Percentiles rank a stretch among this genome's conserved stretches.
These are phyloP conservation scores for Vigna nakashimae DNA, from an alignment of 306 rosid genomes.

Conservation along the genomic window DNA sequence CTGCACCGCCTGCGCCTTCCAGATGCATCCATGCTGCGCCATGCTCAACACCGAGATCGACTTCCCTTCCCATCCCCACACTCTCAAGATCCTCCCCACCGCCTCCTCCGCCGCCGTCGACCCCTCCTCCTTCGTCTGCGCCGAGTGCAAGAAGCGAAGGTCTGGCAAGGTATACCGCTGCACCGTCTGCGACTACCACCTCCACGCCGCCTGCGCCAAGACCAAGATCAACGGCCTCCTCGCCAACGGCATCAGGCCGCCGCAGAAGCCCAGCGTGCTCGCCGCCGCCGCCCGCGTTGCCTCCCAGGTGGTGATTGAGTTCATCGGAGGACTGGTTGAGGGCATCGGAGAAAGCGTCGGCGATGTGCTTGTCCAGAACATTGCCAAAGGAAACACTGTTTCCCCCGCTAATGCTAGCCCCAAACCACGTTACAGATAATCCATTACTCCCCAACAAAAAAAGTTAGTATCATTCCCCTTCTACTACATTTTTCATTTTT, in stretches of 20 bases:
- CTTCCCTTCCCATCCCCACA: constrained; percentile 59
- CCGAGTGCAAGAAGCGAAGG: constrained; percentile 69
- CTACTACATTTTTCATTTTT: too few species aligned
- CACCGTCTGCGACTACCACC: constrained; percentile 66
- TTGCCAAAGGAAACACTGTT: constrained; percentile 51
- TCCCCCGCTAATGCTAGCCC: background rate
- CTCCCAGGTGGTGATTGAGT: constrained; percentile 73
- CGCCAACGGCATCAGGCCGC: constrained; percentile 58
- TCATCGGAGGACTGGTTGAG: constrained; percentile 79
- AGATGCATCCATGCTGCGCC: constrained; percentile 93
- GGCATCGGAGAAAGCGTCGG: constrained; percentile 87
- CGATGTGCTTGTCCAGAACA: constrained; percentile 68
- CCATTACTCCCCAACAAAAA: background rate
- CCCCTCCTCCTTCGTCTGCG: constrained; percentile 39
- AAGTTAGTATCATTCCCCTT: too few species aligned
- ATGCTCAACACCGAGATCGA: constrained; percentile 64
- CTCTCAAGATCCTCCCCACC: constrained; percentile 56
- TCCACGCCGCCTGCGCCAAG: constrained; percentile 86
- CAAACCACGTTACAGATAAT: constrained; percentile 33
- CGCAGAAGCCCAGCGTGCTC: constrained; percentile 59
- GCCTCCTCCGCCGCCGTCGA: constrained; percentile 8
- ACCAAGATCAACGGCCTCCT: constrained; percentile 69
- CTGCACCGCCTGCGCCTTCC: constrained; percentile 76
- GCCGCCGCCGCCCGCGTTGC: constrained; percentile 73
- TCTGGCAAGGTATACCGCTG: constrained; percentile 78